Conservation (phyloP, 2,329 filamentous ascomycete genomes). For the Epichloe sibirici region DNA sequence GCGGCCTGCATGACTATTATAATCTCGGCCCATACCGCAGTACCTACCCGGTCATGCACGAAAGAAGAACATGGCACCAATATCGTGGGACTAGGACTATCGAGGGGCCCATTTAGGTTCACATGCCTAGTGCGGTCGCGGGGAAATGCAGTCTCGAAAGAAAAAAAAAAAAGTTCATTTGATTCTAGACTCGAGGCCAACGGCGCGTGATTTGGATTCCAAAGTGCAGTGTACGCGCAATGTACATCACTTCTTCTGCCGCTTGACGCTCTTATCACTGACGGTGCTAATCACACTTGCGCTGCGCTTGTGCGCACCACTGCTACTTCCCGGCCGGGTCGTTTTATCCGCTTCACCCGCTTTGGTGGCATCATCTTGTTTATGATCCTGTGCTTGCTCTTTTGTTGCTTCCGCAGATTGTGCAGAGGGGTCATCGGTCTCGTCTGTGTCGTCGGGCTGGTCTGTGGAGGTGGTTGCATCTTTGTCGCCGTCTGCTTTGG, state of each 20-base stretch:
- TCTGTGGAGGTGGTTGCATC: conserved; percentile 7
- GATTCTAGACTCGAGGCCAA: background rate
- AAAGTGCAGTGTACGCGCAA: conserved; percentile 12
- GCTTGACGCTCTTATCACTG: conserved; percentile 52
- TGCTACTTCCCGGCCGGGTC: conserved; percentile 25
- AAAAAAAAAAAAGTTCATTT: too few species aligned
- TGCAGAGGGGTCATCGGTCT: conserved; percentile 4
- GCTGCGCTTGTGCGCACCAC: conserved; percentile 57
- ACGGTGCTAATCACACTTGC: conserved; percentile 64
- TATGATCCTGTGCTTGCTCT: background rate
- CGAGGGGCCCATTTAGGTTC: too few species aligned
- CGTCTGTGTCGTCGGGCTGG: conserved; percentile 9
- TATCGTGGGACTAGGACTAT: too few species aligned
- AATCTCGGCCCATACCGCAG: too few species aligned
- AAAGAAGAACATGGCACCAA: too few species aligned
- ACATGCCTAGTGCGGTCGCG: too few species aligned
- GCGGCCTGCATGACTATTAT: too few species aligned
- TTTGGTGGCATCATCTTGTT: background rate
- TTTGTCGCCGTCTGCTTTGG: conserved; percentile 7
- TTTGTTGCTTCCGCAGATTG: conserved; percentile 9
- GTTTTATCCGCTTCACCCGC: conserved; percentile 17
- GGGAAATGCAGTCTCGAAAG: too few species aligned
- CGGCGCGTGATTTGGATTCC: conserved; percentile 6
- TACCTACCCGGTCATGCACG: too few species aligned
- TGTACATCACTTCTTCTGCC: conserved; percentile 36